These are phyloP conservation scores for Cladophialophora yegresii DNA, from an alignment of 2,329 filamentous ascomycete species.

Conservation along the genomic window DNA sequence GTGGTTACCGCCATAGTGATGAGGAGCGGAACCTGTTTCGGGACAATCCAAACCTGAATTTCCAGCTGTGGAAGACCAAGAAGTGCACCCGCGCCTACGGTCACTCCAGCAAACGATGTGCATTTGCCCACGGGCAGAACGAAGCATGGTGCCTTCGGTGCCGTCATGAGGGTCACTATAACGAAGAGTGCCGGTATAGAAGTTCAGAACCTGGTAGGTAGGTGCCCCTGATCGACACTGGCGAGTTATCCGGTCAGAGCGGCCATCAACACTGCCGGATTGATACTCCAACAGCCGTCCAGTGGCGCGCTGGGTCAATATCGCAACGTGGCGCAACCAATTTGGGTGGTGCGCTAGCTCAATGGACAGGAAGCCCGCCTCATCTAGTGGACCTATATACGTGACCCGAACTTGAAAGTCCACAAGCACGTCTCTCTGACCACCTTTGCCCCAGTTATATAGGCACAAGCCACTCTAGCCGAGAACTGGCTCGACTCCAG, in stretches of 20 bases:
- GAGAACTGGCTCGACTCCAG: not conserved
- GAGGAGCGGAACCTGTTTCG: not conserved
- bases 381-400: not conserved
- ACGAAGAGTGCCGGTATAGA: not conserved
- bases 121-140: not conserved
- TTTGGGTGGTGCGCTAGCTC: not conserved
- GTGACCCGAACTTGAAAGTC: not conserved
- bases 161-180: not conserved
- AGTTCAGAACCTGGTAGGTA: not conserved
- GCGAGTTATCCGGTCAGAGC: not conserved
- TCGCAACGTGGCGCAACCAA: not conserved
- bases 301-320: not conserved
- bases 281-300: not conserved
- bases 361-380: not conserved
- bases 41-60: not conserved
- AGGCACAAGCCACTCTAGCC: not conserved
- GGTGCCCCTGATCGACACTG: not conserved
- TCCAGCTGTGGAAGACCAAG: not conserved
- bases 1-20: not conserved
- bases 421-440: not conserved
- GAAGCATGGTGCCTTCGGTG: slow-evolving; percentile 1
- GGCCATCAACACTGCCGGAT: not conserved
- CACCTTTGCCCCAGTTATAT: not conserved
- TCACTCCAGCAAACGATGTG: not conserved
- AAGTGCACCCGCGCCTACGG: not conserved